Base-by-base conservation (phyloP, 768 basidiomycete genomes). In the Boletus barrowsii region DNA sequence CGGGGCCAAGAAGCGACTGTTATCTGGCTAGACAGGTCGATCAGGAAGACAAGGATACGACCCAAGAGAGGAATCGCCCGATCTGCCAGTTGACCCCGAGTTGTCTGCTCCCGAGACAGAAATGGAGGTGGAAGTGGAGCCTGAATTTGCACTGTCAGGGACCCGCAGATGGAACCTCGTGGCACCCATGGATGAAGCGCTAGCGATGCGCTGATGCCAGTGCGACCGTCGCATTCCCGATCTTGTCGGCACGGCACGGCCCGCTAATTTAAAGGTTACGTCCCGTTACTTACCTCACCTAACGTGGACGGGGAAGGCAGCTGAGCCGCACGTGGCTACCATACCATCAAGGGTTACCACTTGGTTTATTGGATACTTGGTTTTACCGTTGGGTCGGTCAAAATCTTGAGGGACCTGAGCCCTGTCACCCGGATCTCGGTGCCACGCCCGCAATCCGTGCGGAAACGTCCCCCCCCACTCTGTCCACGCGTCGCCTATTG, bases 191-290 rank as follows among this genome's bases (percentile, higher is more conserved):
- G 54, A 65, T 43, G 60, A 30, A 54, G 36, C 49, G 53, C 48
- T 58, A 47, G 39, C 50, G 47, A 58, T 29, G 35, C 55, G 47
- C 39, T 49, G 60, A 57, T 51, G 33, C 17, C 37, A 17, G 53
- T 55, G 62, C 64, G 64, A 64, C 14, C 5, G 22, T 60, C 64
- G 63, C 50, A 64, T 5, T 24, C 46, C 64, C 63, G 64, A 35
- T 40, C 42, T 47, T 2, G 48, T 43, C 64, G 62, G 59, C 17
- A 18, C 42, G 54, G 59, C 35, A 24, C 47, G 54, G 47, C 35
- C 53, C 37, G 47, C 35, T 8, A 24, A 26, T 29, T 29, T 29
- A 29, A 29, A 29, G 30, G 44, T 10, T 35, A 14, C 14, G 33
- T 35, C 33, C 33, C 33, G 4, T 35, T 35, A 35, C 33, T 35